Conservation (phyloP, 306 rosid species). For the Rubus idaeus region DNA sequence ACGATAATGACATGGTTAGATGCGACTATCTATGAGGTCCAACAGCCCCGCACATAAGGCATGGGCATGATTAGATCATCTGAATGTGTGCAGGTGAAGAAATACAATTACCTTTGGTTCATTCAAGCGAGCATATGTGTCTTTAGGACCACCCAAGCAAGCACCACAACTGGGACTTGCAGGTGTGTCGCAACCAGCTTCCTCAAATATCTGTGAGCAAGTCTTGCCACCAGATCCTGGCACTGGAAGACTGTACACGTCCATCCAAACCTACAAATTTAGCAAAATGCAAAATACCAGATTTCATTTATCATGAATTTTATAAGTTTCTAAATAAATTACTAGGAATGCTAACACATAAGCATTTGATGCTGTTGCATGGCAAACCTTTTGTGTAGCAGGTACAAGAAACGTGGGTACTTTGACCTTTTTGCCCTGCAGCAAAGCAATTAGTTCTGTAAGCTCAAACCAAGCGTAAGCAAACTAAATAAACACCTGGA, state of each 20-base stretch:
- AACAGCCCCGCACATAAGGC: background rate
- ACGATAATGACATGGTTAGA: background rate
- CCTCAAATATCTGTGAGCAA: constrained; percentile 97
- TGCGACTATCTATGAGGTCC: background rate
- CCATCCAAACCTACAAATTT: constrained; percentile 86
- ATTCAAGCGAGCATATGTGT: constrained; percentile 88
- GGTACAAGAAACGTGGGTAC: constrained; percentile 98
- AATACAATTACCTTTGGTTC: constrained; percentile 66
- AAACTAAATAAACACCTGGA: constrained; percentile 1
- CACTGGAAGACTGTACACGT: constrained; percentile 65
- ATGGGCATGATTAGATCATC: background rate
- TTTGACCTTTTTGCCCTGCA: constrained; percentile 88
- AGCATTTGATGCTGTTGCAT: constrained; percentile 16
- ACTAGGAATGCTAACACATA: background rate
- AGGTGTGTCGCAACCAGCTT: constrained; percentile 99
- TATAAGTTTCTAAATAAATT: background rate
- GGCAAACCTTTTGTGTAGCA: constrained; percentile 90
- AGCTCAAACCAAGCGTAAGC: background rate
- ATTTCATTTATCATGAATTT: constrained; percentile 15
- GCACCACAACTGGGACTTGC: constrained; percentile 97
- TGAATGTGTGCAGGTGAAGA: constrained; percentile 4
- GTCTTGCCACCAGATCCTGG: constrained; percentile 97
- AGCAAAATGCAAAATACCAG: background rate
- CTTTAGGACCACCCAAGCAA: constrained; percentile 97
- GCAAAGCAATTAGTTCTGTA: constrained; percentile 17